Evolutionary conservation across 1,284 basidiomycete species (phyloP).

Genomic region (Malassezia equina): DNA sequence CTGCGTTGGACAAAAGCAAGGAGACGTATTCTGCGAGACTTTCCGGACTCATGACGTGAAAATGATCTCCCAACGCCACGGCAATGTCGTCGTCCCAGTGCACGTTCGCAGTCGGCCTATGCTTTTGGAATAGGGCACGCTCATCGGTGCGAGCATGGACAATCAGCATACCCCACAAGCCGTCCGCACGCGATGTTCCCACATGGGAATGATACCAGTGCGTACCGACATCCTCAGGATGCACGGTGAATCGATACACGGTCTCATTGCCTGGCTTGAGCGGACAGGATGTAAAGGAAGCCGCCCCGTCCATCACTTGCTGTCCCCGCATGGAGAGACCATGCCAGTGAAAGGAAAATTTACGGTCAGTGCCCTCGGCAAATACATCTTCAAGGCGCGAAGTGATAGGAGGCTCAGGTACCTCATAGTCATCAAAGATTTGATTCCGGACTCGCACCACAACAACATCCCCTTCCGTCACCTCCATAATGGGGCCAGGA

Average conservation of each 20-base stretch:
- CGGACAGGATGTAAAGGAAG: constrained; percentile 43
- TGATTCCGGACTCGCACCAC: constrained; percentile 34
- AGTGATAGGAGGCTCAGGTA: background rate
- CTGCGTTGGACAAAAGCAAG: constrained; percentile 31
- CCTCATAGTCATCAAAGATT: constrained; percentile 15
- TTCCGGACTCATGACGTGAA: constrained; percentile 27
- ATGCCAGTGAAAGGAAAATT: constrained; percentile 35
- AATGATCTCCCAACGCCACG: constrained; percentile 32
- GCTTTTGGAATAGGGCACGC: constrained; percentile 7
- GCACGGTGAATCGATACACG: constrained; percentile 27
- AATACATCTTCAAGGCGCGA: background rate
- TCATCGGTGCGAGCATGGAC: constrained; percentile 42
- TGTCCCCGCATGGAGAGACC: constrained; percentile 38
- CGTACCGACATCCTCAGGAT: constrained; percentile 46
- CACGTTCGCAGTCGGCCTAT: constrained; percentile 2
- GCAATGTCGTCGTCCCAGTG: constrained; percentile 36
- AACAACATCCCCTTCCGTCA: constrained; percentile 36
- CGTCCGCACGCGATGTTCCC: constrained; percentile 38
- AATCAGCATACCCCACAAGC: constrained; percentile 37
- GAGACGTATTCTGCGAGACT: constrained; percentile 23
- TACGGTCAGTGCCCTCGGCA: constrained; percentile 7
- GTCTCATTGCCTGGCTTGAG: constrained; percentile 31
- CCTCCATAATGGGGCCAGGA: constrained; percentile 35
- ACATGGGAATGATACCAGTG: constrained; percentile 50
- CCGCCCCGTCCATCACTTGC: constrained; percentile 34